Percentiles rank a stretch among this genome's conserved stretches.
phyloP scores from a whole-genome alignment of 1,139 yeast genomes.

The Magnusiomyces suaveolens region DNA sequence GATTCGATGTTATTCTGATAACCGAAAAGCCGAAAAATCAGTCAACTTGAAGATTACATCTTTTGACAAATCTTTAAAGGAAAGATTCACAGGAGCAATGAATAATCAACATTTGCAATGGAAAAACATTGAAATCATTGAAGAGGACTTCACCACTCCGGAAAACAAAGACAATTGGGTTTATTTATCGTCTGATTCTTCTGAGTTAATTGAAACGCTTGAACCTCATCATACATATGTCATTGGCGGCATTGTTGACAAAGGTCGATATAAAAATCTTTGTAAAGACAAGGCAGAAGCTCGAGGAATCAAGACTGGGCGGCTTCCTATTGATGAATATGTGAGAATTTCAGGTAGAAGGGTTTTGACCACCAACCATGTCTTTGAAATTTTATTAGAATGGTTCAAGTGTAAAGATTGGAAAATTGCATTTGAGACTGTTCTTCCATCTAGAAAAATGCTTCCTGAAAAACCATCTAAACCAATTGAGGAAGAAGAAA shows the following conservation, averaged over 20 bases:
- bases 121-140: conserved; percentile 50
- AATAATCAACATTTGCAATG: conserved; percentile 50
- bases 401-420: conserved; percentile 76
- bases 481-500: neutral
- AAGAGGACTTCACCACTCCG: conserved; percentile 36
- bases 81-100: conserved; percentile 58
- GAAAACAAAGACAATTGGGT: conserved; percentile 35
- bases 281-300: conserved; percentile 75
- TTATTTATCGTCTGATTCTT: conserved; percentile 83
- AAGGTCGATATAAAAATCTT: conserved; percentile 75
- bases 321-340: conserved; percentile 80
- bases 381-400: conserved; percentile 70
- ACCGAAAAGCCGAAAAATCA: conserved; percentile 51
- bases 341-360: conserved; percentile 75
- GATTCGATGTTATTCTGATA: conserved; percentile 71
- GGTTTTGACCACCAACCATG: conserved; percentile 91
- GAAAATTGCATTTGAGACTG: conserved; percentile 76
- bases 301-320: conserved; percentile 61
- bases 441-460: conserved; percentile 73
- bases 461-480: neutral
- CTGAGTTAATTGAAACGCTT: conserved; percentile 50
- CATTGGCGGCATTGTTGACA: conserved; percentile 94
- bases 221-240: conserved; percentile 67
- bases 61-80: conserved; percentile 54
- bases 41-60: conserved; percentile 55